Evolutionary conservation across 1,284 basidiomycete genomes (phyloP), one percentile per base, ranked within the genome.

Genomic region (Cystobasidium pallidum): DNA sequence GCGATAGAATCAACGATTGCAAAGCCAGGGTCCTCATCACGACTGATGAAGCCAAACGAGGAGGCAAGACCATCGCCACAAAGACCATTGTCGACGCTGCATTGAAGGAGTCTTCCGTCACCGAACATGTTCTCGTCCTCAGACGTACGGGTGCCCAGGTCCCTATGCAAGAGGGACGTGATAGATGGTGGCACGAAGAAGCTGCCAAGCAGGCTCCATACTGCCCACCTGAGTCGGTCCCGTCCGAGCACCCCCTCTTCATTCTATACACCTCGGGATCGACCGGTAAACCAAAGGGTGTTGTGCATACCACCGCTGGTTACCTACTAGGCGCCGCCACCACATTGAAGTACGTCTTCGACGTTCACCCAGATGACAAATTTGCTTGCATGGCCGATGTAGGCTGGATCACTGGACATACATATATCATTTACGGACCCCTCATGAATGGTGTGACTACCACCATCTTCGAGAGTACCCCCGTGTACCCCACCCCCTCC

Each of bases 331-430:
- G 82, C 54, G 81, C 82, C 2, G 80, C 81, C 34, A 78, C 83
- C 74, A 83, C 82, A 0, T 76, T 82, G 73, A 97, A 97, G 83
- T 91, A 92, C 82, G 91, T 97, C 75, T 99, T 98, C 79, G 96
- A 99, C 81, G 88, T 97, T 34, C 96, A 99, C 82, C 87, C 89
- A 39, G 78, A 81, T 41, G 82, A 83, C 75, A 78, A 79, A 77
- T 98, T 95, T 81, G 95, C 91, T 4, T 99, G 96, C 85, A 95
- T 98, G 94, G 95, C 95, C 75, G 95, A 99, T 80, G 87, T 99
- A 71, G 95, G 95, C 78, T 99, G 95, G 95, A 97, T 99, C 83
- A 99, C 95, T 3, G 95, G 95, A 45, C 95, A 98, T 84, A 92
- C 92, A 13, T 94, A 98, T 84, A 98, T 98, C 81, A 87, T 98